Conservation (phyloP, 371 early-diverging fungal species). For the Mucor sp. region DNA sequence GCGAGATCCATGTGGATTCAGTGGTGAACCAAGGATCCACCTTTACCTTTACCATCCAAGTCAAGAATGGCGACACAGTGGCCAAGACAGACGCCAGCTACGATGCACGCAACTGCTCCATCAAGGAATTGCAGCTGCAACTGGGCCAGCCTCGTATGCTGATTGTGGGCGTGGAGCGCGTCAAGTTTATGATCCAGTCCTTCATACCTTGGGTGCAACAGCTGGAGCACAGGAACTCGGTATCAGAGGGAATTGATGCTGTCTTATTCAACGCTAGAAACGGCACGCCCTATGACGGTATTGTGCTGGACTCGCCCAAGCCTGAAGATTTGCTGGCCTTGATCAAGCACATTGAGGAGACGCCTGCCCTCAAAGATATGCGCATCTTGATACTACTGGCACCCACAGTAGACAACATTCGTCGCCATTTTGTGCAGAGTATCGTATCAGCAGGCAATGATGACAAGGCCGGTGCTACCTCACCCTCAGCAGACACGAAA, state of each 20-base stretch:
- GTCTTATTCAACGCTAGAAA: not conserved
- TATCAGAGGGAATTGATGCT: conserved; percentile 18
- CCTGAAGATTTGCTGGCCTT: conserved; percentile 18
- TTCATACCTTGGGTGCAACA: conserved; percentile 27
- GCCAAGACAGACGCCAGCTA: conserved; percentile 25
- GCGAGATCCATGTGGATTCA: conserved; percentile 54
- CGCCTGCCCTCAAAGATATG: conserved; percentile 13
- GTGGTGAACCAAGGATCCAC: conserved; percentile 52
- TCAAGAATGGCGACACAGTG: conserved; percentile 40
- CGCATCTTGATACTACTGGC: conserved; percentile 37
- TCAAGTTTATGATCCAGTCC: conserved; percentile 30
- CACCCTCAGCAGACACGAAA: not conserved
- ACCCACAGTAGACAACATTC: conserved; percentile 37
- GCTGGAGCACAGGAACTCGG: conserved; percentile 12
- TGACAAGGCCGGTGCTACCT: not conserved
- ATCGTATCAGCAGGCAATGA: not conserved
- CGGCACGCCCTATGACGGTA: conserved; percentile 23
- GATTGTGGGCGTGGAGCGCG: conserved; percentile 22
- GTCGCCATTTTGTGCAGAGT: conserved; percentile 20
- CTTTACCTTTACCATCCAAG: conserved; percentile 50
- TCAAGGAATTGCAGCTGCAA: conserved; percentile 20
- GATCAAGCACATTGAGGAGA: conserved; percentile 21
- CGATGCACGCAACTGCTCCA: conserved; percentile 27
- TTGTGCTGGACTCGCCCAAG: conserved; percentile 38
- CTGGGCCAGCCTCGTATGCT: conserved; percentile 43